These are phyloP conservation scores for Zasmidium citrigriseum DNA, from an alignment of 2,329 filamentous ascomycete species.

Conservation along the genomic window DNA sequence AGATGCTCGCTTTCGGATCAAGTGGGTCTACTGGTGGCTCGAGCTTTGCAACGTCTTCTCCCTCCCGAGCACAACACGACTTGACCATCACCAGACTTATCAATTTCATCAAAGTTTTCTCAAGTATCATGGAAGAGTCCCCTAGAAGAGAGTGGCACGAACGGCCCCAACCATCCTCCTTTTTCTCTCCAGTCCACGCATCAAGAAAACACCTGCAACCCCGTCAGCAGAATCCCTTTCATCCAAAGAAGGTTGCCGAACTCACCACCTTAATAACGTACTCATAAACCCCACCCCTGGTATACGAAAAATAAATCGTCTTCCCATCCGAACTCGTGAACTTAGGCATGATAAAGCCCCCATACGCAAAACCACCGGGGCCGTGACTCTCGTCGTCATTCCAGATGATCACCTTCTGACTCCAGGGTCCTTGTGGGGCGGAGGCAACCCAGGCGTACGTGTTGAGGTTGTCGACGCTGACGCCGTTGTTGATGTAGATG, in stretches of 20 bases:
- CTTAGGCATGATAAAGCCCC: background rate
- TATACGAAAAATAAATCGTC: background rate
- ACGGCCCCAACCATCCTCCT: no score
- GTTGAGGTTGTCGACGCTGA: background rate
- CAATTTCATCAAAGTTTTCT: no score
- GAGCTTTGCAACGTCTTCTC: no score
- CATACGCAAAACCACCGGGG: background rate
- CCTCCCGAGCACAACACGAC: no score
- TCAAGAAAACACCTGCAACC: no score
- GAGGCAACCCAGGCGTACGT: background rate
- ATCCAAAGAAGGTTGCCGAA: background rate
- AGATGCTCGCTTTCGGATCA: no score
- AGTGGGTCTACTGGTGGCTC: no score
- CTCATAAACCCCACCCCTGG: background rate
- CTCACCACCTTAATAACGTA: background rate
- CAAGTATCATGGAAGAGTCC: no score
- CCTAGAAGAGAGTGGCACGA: no score
- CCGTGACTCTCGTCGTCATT: background rate
- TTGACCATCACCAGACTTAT: no score
- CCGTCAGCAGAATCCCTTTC: no score
- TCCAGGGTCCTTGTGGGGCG: background rate
- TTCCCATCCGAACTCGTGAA: background rate
- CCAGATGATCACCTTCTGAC: background rate
- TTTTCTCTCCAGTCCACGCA: no score
- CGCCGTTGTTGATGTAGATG: background rate